A percentile compares a stretch with the other conserved stretches of the same genome.
Evolutionary conservation across 1,139 yeast species (phyloP).

Genomic region (Lodderomyces parapsilosis): DNA sequence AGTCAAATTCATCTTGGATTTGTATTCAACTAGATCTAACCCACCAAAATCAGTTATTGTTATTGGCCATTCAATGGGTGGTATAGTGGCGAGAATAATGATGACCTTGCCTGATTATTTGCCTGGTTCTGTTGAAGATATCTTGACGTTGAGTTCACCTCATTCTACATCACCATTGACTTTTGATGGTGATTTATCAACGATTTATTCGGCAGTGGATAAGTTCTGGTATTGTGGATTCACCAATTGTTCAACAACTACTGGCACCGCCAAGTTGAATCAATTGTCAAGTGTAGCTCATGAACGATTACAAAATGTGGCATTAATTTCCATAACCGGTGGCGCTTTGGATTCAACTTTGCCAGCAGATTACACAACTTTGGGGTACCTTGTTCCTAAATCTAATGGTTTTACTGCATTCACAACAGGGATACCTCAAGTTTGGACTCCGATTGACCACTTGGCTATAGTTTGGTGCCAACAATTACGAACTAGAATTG

Average conservation of each 20-base stretch:
- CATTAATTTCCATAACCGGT: constrained; percentile 84
- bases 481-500: constrained; percentile 69
- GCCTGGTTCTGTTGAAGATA: constrained; percentile 73
- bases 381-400: constrained; percentile 70
- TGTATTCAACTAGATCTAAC: constrained; percentile 43
- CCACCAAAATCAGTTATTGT: constrained; percentile 74
- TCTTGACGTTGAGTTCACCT: constrained; percentile 87
- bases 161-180: constrained; percentile 95
- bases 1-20: constrained; percentile 63
- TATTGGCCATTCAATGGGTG: constrained; percentile 97
- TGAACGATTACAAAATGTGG: constrained; percentile 45
- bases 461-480: constrained; percentile 97
- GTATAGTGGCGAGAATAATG: constrained; percentile 83
- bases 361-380: constrained; percentile 90
- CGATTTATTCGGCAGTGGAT: constrained; percentile 72
- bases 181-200: constrained; percentile 83
- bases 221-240: constrained; percentile 77
- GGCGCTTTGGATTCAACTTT: constrained; percentile 77
- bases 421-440: constrained; percentile 83
- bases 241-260: constrained; percentile 9
- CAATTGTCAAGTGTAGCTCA: constrained; percentile 29
- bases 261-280: constrained; percentile 8
- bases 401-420: constrained; percentile 80
- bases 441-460: constrained; percentile 96
- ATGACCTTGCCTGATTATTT: constrained; percentile 74